Conservation (phyloP, 768 basidiomycete species). For the Naematelia aurantialba region DNA sequence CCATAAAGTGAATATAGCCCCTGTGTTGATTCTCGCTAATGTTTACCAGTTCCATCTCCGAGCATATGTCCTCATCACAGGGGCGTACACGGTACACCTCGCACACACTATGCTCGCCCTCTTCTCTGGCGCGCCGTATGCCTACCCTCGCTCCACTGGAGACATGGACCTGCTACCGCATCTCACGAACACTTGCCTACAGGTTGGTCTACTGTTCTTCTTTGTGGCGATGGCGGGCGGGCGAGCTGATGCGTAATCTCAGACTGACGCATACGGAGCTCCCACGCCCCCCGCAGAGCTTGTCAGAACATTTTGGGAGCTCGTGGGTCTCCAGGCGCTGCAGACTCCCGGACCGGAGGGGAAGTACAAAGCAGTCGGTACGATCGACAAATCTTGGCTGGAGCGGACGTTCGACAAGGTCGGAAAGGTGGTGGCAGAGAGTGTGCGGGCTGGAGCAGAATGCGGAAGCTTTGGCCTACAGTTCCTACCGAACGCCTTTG, state of each 20-base stretch:
- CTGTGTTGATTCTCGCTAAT: slow-evolving; percentile 9
- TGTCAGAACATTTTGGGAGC: slow-evolving; percentile 75
- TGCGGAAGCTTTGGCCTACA: slow-evolving; percentile 59
- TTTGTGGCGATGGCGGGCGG: too few relatives aligned
- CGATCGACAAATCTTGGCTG: slow-evolving; percentile 53
- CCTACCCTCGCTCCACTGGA: slow-evolving; percentile 52
- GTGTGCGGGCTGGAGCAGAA: slow-evolving; percentile 77
- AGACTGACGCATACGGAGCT: slow-evolving; percentile 57
- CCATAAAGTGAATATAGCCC: slow-evolving; percentile 34
- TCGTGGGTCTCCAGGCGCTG: slow-evolving; percentile 56
- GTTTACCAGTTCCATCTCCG: slow-evolving; percentile 80
- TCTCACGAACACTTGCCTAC: slow-evolving; percentile 88
- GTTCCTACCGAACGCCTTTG: slow-evolving; percentile 87
- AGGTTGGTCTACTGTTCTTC: slow-evolving; percentile 48
- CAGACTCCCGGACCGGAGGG: slow-evolving; percentile 1
- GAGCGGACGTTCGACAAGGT: slow-evolving; percentile 62
- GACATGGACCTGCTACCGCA: slow-evolving; percentile 63
- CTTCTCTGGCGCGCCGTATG: slow-evolving; percentile 75
- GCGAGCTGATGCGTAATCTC: background rate
- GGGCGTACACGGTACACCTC: slow-evolving; percentile 73
- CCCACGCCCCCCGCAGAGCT: slow-evolving; percentile 53
- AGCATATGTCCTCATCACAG: slow-evolving; percentile 63
- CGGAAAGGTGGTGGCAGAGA: slow-evolving; percentile 65
- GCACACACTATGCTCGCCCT: slow-evolving; percentile 79
- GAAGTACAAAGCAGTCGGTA: slow-evolving; percentile 18